Base-by-base conservation (phyloP, 108 stramenopile genomes). In the Cyclotella kingstonii region DNA sequence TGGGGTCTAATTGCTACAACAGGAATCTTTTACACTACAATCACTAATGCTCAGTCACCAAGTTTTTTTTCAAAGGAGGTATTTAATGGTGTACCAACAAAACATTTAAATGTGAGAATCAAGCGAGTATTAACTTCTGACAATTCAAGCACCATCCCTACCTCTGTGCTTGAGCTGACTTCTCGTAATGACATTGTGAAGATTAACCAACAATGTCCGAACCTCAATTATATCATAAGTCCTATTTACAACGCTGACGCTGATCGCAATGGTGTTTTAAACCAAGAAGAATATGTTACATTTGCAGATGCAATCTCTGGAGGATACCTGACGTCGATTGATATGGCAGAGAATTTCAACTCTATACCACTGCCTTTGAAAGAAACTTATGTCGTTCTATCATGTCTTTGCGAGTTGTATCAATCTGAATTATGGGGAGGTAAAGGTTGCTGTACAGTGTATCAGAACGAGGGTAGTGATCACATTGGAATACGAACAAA, bases 331-430 rank as follows among this genome's bases (percentile, higher is more conserved):
- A 44, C 63, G 1, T 30, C 31, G 0, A 65, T 23, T 12, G 51
- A 30, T 9, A 28, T 51, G 45, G 54, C 44, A 2, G 49, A 34
- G 14, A 35, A 23, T 29, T 72, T 72, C 29, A 27, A 29, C 18
- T 41, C 57, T n/a, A 63, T 72, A 49, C 71, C 71, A 10, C 15
- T 72, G 31, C 35, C 39, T 4, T 10, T 72, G 1, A 48, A 58
- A 30, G 63, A 72, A 19, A 58, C 71, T 3, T 57, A 64, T 21
- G n/a, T 72, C 8, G 63, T 72, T 1, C 15, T 72, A 33, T 49
- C 62, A 6, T 72, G 71, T 44, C 38, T 64, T 0, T 72, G 71
- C 43, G 71, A 64, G 27, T 38, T 72, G 25, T 72, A 51, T 17
- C 47, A 43, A 19, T 12, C 18, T 4, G 22, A 57, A 27, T 40